These are phyloP conservation scores for Cucurbita pepo DNA, from an alignment of 306 rosid genomes.

Conservation along the genomic window DNA sequence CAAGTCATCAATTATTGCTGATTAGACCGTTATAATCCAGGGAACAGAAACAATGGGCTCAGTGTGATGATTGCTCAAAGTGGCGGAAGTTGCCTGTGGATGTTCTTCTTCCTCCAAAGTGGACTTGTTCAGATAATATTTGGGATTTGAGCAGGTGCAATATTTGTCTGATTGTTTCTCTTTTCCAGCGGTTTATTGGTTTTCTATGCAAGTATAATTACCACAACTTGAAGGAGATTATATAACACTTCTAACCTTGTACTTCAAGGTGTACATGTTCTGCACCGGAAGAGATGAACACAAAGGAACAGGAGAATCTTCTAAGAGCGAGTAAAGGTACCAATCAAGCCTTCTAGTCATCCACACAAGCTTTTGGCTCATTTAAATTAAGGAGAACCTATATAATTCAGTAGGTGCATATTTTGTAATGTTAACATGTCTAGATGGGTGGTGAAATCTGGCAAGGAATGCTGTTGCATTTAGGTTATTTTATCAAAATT, in stretches of 20 bases:
- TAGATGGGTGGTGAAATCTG: neutral
- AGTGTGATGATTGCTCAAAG: constrained; percentile 85
- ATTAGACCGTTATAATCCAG: constrained; percentile 25
- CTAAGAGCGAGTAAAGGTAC: constrained; percentile 54
- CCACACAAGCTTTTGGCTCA: neutral
- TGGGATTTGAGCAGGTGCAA: constrained; percentile 76
- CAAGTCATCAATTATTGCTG: constrained; percentile 21
- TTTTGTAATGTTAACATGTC: neutral
- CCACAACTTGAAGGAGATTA: constrained; percentile 7
- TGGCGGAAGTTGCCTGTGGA: constrained; percentile 83
- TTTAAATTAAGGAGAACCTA: neutral
- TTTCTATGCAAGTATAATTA: neutral
- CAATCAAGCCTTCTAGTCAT: neutral
- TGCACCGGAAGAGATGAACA: constrained; percentile 49
- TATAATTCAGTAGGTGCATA: neutral
- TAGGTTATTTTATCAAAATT: neutral
- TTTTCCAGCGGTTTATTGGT: neutral
- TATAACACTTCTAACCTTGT: constrained; percentile 8
- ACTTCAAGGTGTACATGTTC: constrained; percentile 49
- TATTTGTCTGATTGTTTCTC: constrained; percentile 3
- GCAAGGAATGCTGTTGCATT: neutral
- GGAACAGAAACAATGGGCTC: constrained; percentile 84
- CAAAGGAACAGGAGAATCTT: constrained; percentile 61
- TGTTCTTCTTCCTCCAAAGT: constrained; percentile 86
- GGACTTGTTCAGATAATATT: constrained; percentile 71